Evolutionary conservation across 73 alveolate species (phyloP), one percentile per base, ranked within the genome.

Genomic region (Paramecium bursaria): DNA sequence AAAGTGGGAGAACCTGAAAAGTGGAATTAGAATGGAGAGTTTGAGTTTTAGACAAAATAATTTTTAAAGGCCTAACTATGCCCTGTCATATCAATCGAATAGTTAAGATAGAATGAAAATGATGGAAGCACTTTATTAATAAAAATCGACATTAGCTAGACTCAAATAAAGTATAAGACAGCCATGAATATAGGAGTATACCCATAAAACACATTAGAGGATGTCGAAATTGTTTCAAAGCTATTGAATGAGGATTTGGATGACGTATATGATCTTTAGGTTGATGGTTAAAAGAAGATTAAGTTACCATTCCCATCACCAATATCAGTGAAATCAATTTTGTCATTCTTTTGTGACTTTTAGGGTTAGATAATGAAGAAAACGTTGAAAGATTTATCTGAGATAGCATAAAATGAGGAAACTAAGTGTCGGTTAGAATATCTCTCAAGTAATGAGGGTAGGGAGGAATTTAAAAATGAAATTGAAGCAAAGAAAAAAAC

Each of bases 301-400:
- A 92, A 94, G 74, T 86, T 87, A 23, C 97, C 99, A 3, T 86
- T 95, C 80, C 98, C 98, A 5, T 87, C 95, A 46, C 97, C 97
- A 15, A 75, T 87, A 25, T 92, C 95, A 15, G 87, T 95, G 0
- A 73, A 90, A 88, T 95, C 91, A 6, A 96, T 95, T 15, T 75
- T 95, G 26, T 74, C 74, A 7, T 80, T 88, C 17, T 92, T 87
- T 82, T 46, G 92, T 15, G 99, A 95, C 82, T 85, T 95, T 55
- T 86, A 85, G 30, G 97, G 99, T 11, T 82, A 54, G 26, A 42
- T 95, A 39, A 90, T 77, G 74, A 90, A 91, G 60, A 90, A 75
- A 26, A 86, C 92, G 2, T 55, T 95, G 48, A 76, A 86, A 51
- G 91, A 90, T 74, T 61, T 82, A 46, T 30, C 90, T 29, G 29